Base-by-base conservation (phyloP, 2,329 filamentous ascomycete species). In the Penicillium sp. region DNA sequence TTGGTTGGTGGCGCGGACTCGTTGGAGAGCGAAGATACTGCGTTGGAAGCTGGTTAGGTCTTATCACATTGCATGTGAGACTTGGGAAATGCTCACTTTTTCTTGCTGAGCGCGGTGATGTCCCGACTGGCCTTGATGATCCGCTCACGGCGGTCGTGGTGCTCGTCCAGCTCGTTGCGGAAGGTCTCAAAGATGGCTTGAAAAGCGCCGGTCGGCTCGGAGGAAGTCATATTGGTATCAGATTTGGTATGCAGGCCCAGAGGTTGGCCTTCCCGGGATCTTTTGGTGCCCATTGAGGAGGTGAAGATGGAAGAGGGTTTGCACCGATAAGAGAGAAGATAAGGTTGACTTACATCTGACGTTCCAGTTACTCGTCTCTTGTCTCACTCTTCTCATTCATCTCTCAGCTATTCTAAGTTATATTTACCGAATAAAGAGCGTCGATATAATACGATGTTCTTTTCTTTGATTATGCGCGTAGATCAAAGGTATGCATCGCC, bases 51-150 rank as follows among this genome's bases (percentile, higher is more conserved):
- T 32, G 7, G 6, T 41, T 4, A 44, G 12, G 10, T 6, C 32
- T 6, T 18, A 2, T 23, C 7, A 12, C 20, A 8, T 28, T 24
- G n/a, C 1, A 3, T n/a, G 29, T 6, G 9, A n/a, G 6, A 8
- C 8, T 6, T 4, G 40, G 9, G 31, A 23, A 28, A 31, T 12
- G 58, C 78, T 73, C 72, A 95, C 90, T 97, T 95, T 75, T 97
- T 98, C 78, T 98, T 98, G 72, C 89, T 95, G 46, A 90, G 77
- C 0, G 89, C 90, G 6, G 93, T 98, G 50, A 98, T 88, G 69
- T 98, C 93, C 54, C 92, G 79, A 7, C 89, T 95, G 2, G 85
- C 86, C 75, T 97, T 98, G 65, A 95, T 88, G 59, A 95, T 83
- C 46, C 87, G 82, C 74, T 96, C 91, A 49, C 90, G 81, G 13